phyloP scores from a whole-genome alignment of 768 basidiomycete genomes.

The Megacollybia marginata region DNA sequence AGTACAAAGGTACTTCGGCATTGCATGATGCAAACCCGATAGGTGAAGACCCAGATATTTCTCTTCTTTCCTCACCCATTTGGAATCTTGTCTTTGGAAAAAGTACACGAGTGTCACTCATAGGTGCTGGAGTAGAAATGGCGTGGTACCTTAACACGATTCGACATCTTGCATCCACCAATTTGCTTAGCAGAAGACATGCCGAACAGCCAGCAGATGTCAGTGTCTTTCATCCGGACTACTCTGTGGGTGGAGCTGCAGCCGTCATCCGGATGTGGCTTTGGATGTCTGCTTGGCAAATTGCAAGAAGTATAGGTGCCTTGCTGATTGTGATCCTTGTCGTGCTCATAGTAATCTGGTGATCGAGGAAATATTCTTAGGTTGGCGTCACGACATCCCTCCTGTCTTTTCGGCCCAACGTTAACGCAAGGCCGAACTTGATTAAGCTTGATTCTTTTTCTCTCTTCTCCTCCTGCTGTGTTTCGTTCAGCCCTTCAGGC shows the following conservation, averaged over 20 bases:
- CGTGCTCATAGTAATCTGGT: too few species aligned
- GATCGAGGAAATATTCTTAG: too few species aligned
- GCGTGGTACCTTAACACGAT: conserved; percentile 67
- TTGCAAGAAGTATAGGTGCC: background rate
- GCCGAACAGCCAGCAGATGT: too few species aligned
- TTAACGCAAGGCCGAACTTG: too few species aligned
- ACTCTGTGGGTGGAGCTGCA: conserved; percentile 25
- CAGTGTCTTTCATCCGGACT: conserved; percentile 12
- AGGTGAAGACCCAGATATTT: conserved; percentile 1
- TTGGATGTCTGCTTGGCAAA: conserved; percentile 23
- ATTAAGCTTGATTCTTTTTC: too few species aligned
- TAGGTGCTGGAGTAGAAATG: conserved; percentile 56
- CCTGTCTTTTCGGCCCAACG: too few species aligned
- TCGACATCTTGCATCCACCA: conserved; percentile 32
- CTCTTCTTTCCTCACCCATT: conserved; percentile 7
- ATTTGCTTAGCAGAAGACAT: conserved; percentile 1
- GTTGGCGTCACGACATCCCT: too few species aligned
- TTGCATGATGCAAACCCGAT: conserved; percentile 3
- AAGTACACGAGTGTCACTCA: conserved; percentile 32
- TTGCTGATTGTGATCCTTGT: too few species aligned
- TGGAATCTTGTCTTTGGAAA: conserved; percentile 30
- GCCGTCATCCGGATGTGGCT: conserved; percentile 40
- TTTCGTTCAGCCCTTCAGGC: too few species aligned
- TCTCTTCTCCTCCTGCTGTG: too few species aligned
- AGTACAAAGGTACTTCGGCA: conserved; percentile 11